Percentiles rank a stretch among this genome's conserved stretches.
These are phyloP conservation scores for Citeromyces matritensis DNA, from an alignment of 805 yeast species.

Conservation along the genomic window DNA sequence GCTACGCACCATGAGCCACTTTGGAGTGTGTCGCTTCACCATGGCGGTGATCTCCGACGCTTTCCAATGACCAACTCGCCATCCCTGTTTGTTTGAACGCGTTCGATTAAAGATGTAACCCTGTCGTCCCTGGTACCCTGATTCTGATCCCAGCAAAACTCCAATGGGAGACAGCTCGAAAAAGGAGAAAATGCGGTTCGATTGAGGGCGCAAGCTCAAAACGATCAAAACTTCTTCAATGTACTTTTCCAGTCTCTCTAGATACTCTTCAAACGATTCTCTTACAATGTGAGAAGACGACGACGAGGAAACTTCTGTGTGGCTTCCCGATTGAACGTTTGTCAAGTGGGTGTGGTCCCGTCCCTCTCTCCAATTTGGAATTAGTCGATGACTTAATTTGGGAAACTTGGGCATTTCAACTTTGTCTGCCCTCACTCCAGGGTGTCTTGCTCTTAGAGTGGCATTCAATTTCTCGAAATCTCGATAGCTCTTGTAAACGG, in stretches of 20 bases:
- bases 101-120: slow-evolving; percentile 74
- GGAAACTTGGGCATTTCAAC: slow-evolving; percentile 22
- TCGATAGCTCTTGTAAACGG: slow-evolving; percentile 52
- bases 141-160: slow-evolving; percentile 68
- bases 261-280: slow-evolving; percentile 15
- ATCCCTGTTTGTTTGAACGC: slow-evolving; percentile 79
- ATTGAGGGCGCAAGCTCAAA: slow-evolving; percentile 62
- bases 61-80: slow-evolving; percentile 86
- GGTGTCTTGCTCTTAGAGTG: slow-evolving; percentile 8
- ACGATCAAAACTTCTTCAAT: slow-evolving; percentile 43
- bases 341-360: background rate
- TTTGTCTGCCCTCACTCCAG: too few species aligned
- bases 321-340: background rate
- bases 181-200: slow-evolving; percentile 72
- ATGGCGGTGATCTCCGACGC: slow-evolving; percentile 69
- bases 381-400: slow-evolving; percentile 11
- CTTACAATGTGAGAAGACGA: slow-evolving; percentile 1
- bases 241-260: slow-evolving; percentile 45
- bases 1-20: slow-evolving; percentile 83
- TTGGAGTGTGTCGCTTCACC: slow-evolving; percentile 81
- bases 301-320: background rate
- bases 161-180: slow-evolving; percentile 86
- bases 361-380: slow-evolving; percentile 9
- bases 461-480: slow-evolving; percentile 65
- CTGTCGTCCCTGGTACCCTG: slow-evolving; percentile 75